phyloP scores from a whole-genome alignment of 371 early-diverging fungal species.

The Lichtheimia corymbifera region DNA sequence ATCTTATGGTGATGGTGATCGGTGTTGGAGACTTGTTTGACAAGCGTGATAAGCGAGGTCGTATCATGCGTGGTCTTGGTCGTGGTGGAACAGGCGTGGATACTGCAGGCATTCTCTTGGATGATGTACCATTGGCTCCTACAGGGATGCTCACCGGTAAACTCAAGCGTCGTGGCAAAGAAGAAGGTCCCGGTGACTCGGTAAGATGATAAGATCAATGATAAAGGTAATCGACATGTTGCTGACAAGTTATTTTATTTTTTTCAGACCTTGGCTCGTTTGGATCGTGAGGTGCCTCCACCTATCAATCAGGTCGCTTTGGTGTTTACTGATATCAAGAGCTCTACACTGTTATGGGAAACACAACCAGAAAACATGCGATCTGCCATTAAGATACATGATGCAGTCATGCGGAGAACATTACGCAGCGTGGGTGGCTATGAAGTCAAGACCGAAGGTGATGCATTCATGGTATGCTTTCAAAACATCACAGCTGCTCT shows the following conservation, averaged over 20 bases:
- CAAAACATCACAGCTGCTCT: constrained; percentile 84
- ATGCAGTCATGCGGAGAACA: constrained; percentile 81
- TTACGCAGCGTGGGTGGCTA: constrained; percentile 89
- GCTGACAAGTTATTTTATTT: neutral
- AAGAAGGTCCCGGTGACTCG: constrained; percentile 59
- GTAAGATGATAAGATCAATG: constrained; percentile 26
- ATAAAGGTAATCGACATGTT: neutral
- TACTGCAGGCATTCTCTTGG: constrained; percentile 22
- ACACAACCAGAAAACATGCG: constrained; percentile 86
- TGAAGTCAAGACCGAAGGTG: constrained; percentile 98
- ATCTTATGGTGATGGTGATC: constrained; percentile 85
- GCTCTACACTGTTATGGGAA: constrained; percentile 95
- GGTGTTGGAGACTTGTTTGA: constrained; percentile 77
- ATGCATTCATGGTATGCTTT: constrained; percentile 96
- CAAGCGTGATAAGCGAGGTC: constrained; percentile 39
- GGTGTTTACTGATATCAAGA: constrained; percentile 96
- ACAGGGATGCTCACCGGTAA: constrained; percentile 32
- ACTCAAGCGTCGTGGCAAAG: constrained; percentile 45
- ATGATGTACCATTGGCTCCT: constrained; percentile 23
- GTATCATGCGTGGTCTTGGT: constrained; percentile 27
- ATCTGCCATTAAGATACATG: constrained; percentile 88
- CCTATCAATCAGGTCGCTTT: constrained; percentile 86
- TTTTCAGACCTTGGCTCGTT: constrained; percentile 60
- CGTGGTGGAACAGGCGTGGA: constrained; percentile 26
- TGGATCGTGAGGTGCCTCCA: constrained; percentile 82